Conservation (phyloP, 495 filamentous ascomycete genomes). For the Hyaloscypha bicolor region DNA sequence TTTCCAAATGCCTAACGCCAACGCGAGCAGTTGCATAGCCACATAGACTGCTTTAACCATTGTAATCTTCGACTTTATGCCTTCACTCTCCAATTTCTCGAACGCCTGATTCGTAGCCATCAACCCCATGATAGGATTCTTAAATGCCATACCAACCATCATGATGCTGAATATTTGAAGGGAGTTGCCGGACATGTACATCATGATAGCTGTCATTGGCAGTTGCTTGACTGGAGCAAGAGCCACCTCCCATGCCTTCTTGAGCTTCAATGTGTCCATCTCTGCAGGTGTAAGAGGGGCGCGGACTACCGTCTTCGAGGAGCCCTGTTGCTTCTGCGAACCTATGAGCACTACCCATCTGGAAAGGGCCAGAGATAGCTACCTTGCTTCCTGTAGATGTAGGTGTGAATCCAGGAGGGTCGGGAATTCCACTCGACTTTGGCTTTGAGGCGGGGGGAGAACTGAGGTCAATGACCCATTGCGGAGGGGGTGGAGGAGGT, state of each 20-base stretch:
- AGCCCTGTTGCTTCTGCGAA: conserved; percentile 39
- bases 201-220: conserved; percentile 98
- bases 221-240: conserved; percentile 91
- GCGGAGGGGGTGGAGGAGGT: conserved; percentile 55
- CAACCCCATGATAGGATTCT: conserved; percentile 87
- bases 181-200: conserved; percentile 99
- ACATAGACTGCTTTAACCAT: conserved; percentile 86
- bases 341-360: neutral
- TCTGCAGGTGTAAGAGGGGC: conserved; percentile 70
- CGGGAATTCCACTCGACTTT: conserved; percentile 66
- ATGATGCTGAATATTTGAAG: conserved; percentile 99
- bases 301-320: conserved; percentile 36
- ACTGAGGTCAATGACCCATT: conserved; percentile 81
- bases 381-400: conserved; percentile 60
- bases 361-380: conserved; percentile 20
- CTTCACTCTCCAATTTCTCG: conserved; percentile 82
- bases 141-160: conserved; percentile 99
- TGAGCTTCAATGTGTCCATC: conserved; percentile 92
- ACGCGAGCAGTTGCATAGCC: conserved; percentile 76
- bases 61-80: conserved; percentile 69
- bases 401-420: conserved; percentile 85
- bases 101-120: conserved; percentile 79
- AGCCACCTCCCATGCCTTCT: conserved; percentile 98
- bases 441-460: conserved; percentile 59
- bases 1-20: conserved; percentile 93